Percentiles rank a stretch among this genome's conserved stretches.
phyloP scores from a whole-genome alignment of 805 yeast species.

The Nakazawaea peltata region DNA sequence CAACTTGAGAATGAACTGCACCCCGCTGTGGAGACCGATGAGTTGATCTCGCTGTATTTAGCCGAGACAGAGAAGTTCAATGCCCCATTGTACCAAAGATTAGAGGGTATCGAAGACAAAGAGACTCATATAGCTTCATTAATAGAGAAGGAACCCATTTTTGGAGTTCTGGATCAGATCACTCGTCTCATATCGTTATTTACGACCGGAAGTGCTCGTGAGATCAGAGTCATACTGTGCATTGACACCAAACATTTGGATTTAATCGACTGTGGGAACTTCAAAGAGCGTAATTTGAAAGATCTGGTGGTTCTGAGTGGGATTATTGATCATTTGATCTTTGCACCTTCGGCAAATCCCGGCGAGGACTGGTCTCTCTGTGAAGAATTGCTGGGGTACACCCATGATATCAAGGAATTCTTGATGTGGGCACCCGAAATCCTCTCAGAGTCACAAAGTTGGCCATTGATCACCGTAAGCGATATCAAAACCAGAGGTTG shows the following conservation, averaged over 20 bases:
- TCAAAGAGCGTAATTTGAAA: constrained; percentile 10
- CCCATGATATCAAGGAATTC: constrained; percentile 16
- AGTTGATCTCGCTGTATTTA: constrained; percentile 2
- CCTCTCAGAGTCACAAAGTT: background rate
- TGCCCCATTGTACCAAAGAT: constrained; percentile 9
- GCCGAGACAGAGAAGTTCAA: constrained; percentile 5
- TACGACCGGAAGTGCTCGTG: constrained; percentile 48
- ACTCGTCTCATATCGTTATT: constrained; percentile 33
- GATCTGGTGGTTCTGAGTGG: constrained; percentile 50
- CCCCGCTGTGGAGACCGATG: constrained; percentile 17
- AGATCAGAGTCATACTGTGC: constrained; percentile 48
- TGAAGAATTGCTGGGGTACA: constrained; percentile 11
- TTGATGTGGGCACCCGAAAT: constrained; percentile 10
- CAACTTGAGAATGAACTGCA: constrained; percentile 41
- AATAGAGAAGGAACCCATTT: constrained; percentile 1
- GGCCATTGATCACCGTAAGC: constrained; percentile 25
- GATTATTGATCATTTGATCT: constrained; percentile 44
- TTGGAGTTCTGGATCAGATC: constrained; percentile 15
- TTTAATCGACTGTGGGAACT: constrained; percentile 6
- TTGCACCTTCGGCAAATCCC: constrained; percentile 14
- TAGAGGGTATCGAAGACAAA: constrained; percentile 5
- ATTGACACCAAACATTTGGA: constrained; percentile 22
- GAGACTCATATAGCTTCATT: constrained; percentile 9
- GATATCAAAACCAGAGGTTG: constrained; percentile 58
- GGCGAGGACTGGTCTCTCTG: constrained; percentile 13